phyloP scores from a whole-genome alignment of 805 yeast genomes.

The Helenozyma baotianmanensis region DNA sequence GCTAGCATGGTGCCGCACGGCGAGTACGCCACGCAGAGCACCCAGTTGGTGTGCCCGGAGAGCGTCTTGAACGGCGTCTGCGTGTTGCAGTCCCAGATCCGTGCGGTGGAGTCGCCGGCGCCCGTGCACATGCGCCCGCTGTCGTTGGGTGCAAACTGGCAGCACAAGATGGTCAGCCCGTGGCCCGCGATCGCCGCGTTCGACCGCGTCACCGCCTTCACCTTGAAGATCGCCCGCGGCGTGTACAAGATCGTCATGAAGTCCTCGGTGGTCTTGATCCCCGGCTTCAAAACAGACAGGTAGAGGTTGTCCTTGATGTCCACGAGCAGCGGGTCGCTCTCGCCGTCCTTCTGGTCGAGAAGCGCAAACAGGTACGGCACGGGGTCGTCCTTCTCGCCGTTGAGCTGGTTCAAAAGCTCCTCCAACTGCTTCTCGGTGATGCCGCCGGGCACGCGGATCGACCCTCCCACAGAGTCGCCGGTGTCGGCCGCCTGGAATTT shows the following conservation, averaged over 20 bases:
- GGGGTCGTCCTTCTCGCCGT: slow-evolving; percentile 70
- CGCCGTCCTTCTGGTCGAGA: slow-evolving; percentile 37
- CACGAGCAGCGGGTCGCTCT: slow-evolving; percentile 40
- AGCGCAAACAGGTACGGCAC: slow-evolving; percentile 86
- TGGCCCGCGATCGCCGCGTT: slow-evolving; percentile 94
- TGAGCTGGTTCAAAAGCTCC: slow-evolving; percentile 75
- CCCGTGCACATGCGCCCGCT: slow-evolving; percentile 87
- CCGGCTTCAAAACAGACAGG: slow-evolving; percentile 78
- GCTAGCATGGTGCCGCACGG: slow-evolving; percentile 91
- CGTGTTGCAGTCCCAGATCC: slow-evolving; percentile 95
- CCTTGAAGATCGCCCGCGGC: slow-evolving; percentile 93
- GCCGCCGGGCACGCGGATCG: slow-evolving; percentile 86
- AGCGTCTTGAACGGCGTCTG: slow-evolving; percentile 83
- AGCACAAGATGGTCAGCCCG: slow-evolving; percentile 86
- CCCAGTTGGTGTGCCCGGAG: slow-evolving; percentile 90
- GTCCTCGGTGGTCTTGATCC: slow-evolving; percentile 87
- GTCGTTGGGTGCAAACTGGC: slow-evolving; percentile 89
- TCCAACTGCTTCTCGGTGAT: slow-evolving; percentile 83
- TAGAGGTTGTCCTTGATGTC: slow-evolving; percentile 80
- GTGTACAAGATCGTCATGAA: slow-evolving; percentile 85
- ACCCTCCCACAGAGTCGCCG: slow-evolving; percentile 80
- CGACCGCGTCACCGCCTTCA: slow-evolving; percentile 83
- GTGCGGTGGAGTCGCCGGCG: slow-evolving; percentile 92
- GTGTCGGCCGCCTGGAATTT: slow-evolving; percentile 91
- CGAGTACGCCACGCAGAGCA: slow-evolving; percentile 83